Evolutionary conservation across 2,329 filamentous ascomycete genomes (phyloP).

Genomic region (Pseudopyricularia javanii): DNA sequence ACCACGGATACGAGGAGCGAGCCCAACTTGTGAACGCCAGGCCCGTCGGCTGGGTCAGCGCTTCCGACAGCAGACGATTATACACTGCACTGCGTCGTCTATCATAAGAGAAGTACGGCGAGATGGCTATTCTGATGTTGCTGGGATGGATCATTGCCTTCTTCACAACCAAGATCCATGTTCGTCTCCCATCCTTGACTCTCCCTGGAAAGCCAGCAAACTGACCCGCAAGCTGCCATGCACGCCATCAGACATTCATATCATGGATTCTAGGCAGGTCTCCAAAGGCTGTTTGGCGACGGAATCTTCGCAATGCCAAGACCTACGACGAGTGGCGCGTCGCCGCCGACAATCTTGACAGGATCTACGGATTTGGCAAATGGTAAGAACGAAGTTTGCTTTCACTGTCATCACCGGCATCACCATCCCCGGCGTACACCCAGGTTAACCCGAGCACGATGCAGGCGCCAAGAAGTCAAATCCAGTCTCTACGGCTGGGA

Average conservation of each 20-base stretch:
- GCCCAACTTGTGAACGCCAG: background rate
- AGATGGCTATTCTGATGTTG: too few relatives aligned
- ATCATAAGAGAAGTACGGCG: too few relatives aligned
- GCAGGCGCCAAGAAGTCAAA: constrained; percentile 12
- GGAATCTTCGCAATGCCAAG: constrained; percentile 52
- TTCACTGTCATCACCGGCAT: too few relatives aligned
- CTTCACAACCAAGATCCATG: too few relatives aligned
- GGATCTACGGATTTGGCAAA: constrained; percentile 64
- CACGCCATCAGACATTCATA: background rate
- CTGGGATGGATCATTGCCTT: too few relatives aligned
- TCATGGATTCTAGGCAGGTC: background rate
- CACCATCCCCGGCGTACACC: too few relatives aligned
- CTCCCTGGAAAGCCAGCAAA: background rate
- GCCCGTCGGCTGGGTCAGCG: too few relatives aligned
- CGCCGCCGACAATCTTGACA: constrained; percentile 73
- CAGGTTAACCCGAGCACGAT: background rate
- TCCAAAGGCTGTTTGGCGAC: constrained; percentile 39
- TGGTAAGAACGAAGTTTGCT: constrained; percentile 26
- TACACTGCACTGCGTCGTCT: too few relatives aligned
- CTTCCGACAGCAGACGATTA: too few relatives aligned
- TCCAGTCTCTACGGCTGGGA: constrained; percentile 78
- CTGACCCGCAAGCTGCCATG: background rate
- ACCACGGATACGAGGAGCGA: background rate
- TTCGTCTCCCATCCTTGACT: background rate
- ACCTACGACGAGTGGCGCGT: constrained; percentile 79